Base-by-base conservation (phyloP, 306 rosid species). In the Pyrus bretschneideri region DNA sequence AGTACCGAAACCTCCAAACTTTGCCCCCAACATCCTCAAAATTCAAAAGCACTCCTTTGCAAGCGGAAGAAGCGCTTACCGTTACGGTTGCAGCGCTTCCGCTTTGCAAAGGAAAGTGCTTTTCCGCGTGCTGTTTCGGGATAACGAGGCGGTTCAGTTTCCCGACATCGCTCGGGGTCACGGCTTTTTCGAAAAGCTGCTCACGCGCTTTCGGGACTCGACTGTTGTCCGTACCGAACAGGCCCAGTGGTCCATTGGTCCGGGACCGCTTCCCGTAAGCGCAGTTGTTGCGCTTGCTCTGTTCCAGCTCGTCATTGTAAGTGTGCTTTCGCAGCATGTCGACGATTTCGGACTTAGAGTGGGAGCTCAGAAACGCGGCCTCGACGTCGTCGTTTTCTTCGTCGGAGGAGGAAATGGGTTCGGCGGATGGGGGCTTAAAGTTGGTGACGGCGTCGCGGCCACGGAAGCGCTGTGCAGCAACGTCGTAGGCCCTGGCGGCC, bases 321-420 rank as follows among this genome's bases (percentile, higher is more conserved):
- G 99, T 95, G 81, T 95, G 99, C n/a, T 95, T 95, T 11, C 99
- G 64, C 11, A 95, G 74, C 99, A 95, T 95, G 91, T 95, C 99
- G 31, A 95, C 99, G 73, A 95, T 91, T 83, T 95, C 99, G 3
- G 91, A 81, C 35, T 95, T 95, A 46, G 97, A 95, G 80, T 89
- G 99, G 46, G 92, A 81, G 78, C 54, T 91, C 21, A 92, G 87
- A 64, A 95, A 95, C 31, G 79, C 87, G 4, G 76, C 29, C 6
- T 92, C 98, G 22, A 81, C 42, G 59, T 79, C 96, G 30, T 79
- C 89, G 57, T 75, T 84, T n/a, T 29, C 80, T 61, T 6, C 57
- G 18, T 11, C 61, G 64, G 3, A 64, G 44, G 13, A 73, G n/a
- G 19, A 49, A 46, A 46, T 46, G 54, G 54, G 6, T 46, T 33